A percentile compares a stretch with the other conserved stretches of the same genome.
phyloP scores from a whole-genome alignment of 805 yeast species.

The Nakazawaea holstii region DNA sequence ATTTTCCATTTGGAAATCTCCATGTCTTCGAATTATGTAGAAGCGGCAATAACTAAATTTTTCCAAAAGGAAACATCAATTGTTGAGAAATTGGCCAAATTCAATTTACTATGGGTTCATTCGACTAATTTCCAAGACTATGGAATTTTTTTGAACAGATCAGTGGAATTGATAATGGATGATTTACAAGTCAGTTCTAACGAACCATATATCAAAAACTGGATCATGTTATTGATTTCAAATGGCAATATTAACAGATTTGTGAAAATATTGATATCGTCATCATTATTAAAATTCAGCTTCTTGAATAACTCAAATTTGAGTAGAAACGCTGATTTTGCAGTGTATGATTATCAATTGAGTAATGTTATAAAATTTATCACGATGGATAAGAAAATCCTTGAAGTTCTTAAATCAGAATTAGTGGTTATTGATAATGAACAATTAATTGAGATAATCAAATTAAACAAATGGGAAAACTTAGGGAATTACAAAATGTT shows the following conservation, averaged over 20 bases:
- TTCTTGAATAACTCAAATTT: constrained; percentile 19
- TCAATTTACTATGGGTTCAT: constrained; percentile 72
- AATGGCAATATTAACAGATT: constrained; percentile 58
- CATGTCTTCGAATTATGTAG: constrained; percentile 51
- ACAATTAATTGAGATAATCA: constrained; percentile 34
- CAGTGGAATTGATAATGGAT: constrained; percentile 65
- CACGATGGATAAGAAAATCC: constrained; percentile 36
- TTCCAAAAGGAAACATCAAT: constrained; percentile 36
- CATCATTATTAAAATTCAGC: constrained; percentile 42
- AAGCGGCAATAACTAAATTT: constrained; percentile 63
- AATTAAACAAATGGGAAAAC: constrained; percentile 38
- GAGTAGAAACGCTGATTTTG: constrained; percentile 44
- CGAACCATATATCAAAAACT: constrained; percentile 20
- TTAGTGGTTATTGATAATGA: constrained; percentile 49
- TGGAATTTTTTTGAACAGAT: constrained; percentile 34
- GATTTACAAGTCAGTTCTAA: constrained; percentile 36
- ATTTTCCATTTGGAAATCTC: constrained; percentile 58
- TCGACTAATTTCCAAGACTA: constrained; percentile 43
- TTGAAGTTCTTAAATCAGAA: constrained; percentile 50
- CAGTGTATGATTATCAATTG: constrained; percentile 57
- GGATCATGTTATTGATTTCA: constrained; percentile 39
- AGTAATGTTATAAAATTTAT: constrained; percentile 48
- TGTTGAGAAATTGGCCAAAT: constrained; percentile 42
- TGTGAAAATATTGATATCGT: constrained; percentile 49
- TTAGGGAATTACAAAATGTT: constrained; percentile 60